Base-by-base conservation (phyloP, 176 grass and related monocot species). In the Eleusine indica region DNA sequence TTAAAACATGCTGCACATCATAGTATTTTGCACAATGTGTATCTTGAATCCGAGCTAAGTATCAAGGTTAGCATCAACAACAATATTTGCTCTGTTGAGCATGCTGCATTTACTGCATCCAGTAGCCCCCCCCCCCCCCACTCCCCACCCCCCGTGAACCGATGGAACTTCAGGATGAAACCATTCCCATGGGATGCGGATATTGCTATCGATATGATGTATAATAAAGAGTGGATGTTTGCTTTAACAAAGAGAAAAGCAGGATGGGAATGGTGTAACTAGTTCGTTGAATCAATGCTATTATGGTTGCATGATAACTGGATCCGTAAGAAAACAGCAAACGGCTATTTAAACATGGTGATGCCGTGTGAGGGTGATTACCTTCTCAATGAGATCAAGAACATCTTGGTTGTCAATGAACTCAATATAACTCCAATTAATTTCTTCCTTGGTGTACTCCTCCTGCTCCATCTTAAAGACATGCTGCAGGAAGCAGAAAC, bases 401-500 rank as follows among this genome's bases (percentile, higher is more conserved):
- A 95, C 60, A 83, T 98, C 96, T 84, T 95, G 91, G 52, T 98
- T 98, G 64, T 98, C 96, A 81, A 98, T 84, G 67, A 95, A 98
- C 75, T 98, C 96, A 82, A 98, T 98, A 80, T 98, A 98, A 87
- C 96, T 98, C 96, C 96, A 98, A 46, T 93, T 73, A 78, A 98
- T 98, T 90, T 98, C 93, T 91, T 98, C 96, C 88, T 94, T 98
- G 16, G 96, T 98, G 81, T 98, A 98, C 83, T 98, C 96, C 85
- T 98, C 96, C 84, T 98, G 93, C 76, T 98, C 96, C 96, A 98
- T 98, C 87, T 98, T 98, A 82, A 98, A 98, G 70, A 98, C 96
- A 85, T 98, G 96, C 96, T 98, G 96, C 74, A 89, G 72, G 19
- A 87, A 83, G 63, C 77, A 80, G 37, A 83, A 87, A 30, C 46